Percentiles rank a stretch among this genome's conserved stretches.
phyloP scores from a whole-genome alignment of 1,139 yeast species.

The Candida sp. region DNA sequence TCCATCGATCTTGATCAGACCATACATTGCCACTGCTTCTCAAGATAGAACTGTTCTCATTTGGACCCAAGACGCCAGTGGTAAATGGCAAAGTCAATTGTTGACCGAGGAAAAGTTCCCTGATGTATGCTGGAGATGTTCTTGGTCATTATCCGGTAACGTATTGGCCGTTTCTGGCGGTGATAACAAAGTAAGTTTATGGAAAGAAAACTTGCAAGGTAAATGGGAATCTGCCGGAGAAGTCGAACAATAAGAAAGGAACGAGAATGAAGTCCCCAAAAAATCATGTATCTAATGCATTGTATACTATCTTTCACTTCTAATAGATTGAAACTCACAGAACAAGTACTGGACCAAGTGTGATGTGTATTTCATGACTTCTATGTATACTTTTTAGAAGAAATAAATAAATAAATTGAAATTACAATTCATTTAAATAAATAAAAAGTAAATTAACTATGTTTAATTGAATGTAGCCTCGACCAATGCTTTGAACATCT shows the following conservation, averaged over 20 bases:
- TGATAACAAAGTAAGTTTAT: slow-evolving; percentile 90
- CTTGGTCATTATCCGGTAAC: slow-evolving; percentile 97
- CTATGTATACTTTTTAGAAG: too few relatives aligned
- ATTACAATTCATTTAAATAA: too few relatives aligned
- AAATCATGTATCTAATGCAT: neutral
- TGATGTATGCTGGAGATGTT: slow-evolving; percentile 97
- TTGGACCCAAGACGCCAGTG: slow-evolving; percentile 76
- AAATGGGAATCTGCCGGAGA: slow-evolving; percentile 97
- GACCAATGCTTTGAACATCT: too few relatives aligned
- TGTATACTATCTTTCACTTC: slow-evolving; percentile 1
- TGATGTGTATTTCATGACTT: too few relatives aligned
- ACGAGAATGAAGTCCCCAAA: too few relatives aligned
- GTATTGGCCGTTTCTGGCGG: slow-evolving; percentile 96
- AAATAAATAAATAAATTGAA: neutral
- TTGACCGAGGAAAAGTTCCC: slow-evolving; percentile 83
- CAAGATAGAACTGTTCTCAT: slow-evolving; percentile 94
- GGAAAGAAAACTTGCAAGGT: slow-evolving; percentile 95
- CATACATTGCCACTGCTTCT: slow-evolving; percentile 97
- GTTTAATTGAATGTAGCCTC: too few relatives aligned
- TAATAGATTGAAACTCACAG: too few relatives aligned
- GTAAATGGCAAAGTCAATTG: slow-evolving; percentile 77
- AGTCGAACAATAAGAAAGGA: slow-evolving; percentile 59
- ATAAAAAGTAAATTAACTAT: too few relatives aligned
- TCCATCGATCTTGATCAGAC: slow-evolving; percentile 79
- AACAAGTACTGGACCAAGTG: too few relatives aligned